Conservation (phyloP, 768 basidiomycete genomes). For the Pisolithus albus region DNA sequence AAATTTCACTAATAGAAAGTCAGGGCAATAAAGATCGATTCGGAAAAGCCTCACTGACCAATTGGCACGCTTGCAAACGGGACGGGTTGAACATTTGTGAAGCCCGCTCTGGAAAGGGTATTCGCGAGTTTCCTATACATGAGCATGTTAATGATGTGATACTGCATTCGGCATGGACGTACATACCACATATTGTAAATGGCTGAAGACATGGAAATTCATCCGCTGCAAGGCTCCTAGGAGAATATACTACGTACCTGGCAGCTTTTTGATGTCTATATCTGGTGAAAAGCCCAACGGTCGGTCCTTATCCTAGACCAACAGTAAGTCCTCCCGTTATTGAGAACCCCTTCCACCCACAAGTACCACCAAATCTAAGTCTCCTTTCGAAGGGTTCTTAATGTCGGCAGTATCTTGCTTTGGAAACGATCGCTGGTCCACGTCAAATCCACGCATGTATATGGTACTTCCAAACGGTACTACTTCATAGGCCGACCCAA, state of each 20-base stretch:
- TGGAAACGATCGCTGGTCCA: conserved; percentile 13
- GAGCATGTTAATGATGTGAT: not conserved
- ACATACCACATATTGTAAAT: conserved; percentile 28
- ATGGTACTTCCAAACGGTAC: conserved; percentile 44
- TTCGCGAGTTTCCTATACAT: conserved; percentile 26
- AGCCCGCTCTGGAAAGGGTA: conserved; percentile 28
- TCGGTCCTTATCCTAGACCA: conserved; percentile 26
- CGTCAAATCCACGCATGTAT: conserved; percentile 33
- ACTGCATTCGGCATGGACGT: not conserved
- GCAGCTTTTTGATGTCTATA: conserved; percentile 19
- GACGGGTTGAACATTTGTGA: conserved; percentile 25
- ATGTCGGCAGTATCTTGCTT: conserved; percentile 7
- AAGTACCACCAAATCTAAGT: conserved; percentile 47
- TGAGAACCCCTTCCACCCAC: conserved; percentile 26
- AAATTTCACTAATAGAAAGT: conserved; percentile 41
- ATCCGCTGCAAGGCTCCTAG: not conserved
- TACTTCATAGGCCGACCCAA: conserved; percentile 23
- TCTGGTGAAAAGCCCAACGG: conserved; percentile 25
- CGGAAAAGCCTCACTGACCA: conserved; percentile 19
- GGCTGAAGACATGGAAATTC: conserved; percentile 2
- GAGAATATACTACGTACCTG: conserved; percentile 17
- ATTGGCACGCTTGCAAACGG: conserved; percentile 38
- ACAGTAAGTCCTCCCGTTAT: not conserved
- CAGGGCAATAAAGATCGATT: not conserved
- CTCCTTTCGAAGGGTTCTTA: conserved; percentile 18